Percentiles rank a stretch among this genome's conserved stretches.
phyloP scores from a whole-genome alignment of 805 yeast genomes.

The Candida chauliodis region DNA sequence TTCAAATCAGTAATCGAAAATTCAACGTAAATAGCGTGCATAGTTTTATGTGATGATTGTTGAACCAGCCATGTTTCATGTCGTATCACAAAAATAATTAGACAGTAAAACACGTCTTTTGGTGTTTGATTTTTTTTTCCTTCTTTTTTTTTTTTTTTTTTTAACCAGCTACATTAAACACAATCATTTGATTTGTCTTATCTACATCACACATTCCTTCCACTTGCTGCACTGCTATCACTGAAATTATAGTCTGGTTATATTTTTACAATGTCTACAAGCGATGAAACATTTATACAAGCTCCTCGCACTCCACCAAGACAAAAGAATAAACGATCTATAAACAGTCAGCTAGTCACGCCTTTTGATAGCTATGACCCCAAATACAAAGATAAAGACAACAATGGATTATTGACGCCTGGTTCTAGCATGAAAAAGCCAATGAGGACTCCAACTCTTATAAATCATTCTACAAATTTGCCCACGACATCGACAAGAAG shows the following conservation, averaged over 20 bases:
- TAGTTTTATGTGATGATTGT: constrained; percentile 10
- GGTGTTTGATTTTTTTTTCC: background rate
- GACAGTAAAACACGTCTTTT: constrained; percentile 2
- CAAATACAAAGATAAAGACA: background rate
- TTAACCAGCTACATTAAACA: background rate
- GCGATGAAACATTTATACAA: no score
- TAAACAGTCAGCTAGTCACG: background rate
- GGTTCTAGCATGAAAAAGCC: constrained; percentile 5
- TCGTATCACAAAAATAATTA: background rate
- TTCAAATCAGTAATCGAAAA: constrained; percentile 17
- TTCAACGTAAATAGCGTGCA: constrained; percentile 27
- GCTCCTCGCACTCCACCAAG: constrained; percentile 16
- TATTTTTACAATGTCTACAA: background rate
- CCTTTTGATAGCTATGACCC: background rate
- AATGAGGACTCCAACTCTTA: constrained; percentile 4
- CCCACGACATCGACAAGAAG: background rate
- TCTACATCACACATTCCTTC: background rate
- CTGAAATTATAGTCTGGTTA: background rate
- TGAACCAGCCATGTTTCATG: background rate
- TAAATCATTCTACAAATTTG: background rate
- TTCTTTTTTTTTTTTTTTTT: no score
- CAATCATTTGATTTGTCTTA: background rate
- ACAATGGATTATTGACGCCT: constrained; percentile 8
- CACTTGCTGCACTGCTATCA: background rate
- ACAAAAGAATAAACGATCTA: constrained; percentile 1